phyloP scores from a whole-genome alignment of 306 rosid genomes.

The Sicyos edulis region DNA sequence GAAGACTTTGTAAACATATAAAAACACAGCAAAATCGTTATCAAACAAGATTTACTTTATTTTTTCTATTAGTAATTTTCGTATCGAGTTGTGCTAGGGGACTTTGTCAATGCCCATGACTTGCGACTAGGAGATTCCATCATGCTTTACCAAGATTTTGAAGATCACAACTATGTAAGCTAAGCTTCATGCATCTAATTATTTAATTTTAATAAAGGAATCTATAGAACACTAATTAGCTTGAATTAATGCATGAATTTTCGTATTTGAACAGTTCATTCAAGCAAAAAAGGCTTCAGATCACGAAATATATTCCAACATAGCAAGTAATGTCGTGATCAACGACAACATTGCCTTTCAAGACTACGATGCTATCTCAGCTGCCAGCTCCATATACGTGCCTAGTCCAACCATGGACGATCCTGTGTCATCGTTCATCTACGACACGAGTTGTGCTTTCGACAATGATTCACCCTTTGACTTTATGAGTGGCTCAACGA shows the following conservation, averaged over 20 bases:
- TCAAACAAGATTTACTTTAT: neutral
- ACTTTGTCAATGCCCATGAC: conserved; percentile 69
- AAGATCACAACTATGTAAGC: conserved; percentile 60
- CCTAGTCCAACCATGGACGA: conserved; percentile 30
- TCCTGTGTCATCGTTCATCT: conserved; percentile 60
- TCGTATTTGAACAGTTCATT: conserved; percentile 39
- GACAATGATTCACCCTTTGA: conserved; percentile 73
- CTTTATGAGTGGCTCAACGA: conserved; percentile 78
- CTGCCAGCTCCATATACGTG: conserved; percentile 31
- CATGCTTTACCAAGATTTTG: conserved; percentile 54
- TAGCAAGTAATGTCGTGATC: conserved; percentile 16
- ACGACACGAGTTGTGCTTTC: conserved; percentile 50
- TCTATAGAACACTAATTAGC: neutral
- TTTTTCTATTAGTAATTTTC: neutral
- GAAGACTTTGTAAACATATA: too few species aligned
- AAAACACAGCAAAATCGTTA: neutral
- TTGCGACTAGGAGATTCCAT: conserved; percentile 68
- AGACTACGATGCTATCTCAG: conserved; percentile 42
- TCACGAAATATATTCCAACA: conserved; percentile 32
- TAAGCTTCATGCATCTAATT: neutral
- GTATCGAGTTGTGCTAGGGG: conserved; percentile 47
- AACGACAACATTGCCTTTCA: conserved; percentile 36
- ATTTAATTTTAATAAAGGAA: neutral
- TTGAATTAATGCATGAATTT: neutral
- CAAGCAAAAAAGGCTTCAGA: conserved; percentile 54